Base-by-base conservation (phyloP, 2,329 filamentous ascomycete genomes). In the Coniochaeta sp. region DNA sequence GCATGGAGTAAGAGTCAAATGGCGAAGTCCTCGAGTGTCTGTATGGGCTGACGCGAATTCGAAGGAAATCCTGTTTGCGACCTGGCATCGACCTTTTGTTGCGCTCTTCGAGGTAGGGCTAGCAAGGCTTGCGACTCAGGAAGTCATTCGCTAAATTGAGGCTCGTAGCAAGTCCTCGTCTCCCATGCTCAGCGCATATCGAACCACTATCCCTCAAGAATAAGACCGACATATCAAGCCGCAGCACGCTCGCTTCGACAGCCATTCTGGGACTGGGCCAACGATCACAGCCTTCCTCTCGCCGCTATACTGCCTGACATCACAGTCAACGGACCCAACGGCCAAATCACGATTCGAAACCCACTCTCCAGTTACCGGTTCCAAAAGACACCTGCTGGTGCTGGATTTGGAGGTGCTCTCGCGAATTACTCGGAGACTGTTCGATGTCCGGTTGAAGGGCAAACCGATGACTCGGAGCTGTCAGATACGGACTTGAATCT, bases 81-180 rank as follows among this genome's bases (percentile, higher is more conserved):
- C 78, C 19, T 86, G 81, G 83, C 83, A 87, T 68, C 79, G 82
- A 6, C 78, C 81, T 3, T 85, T 81, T 61, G 66, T 84, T 47
- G 72, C 77, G 8, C 72, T 85, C 6, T 84, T 75, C 60, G 83
- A 86, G 74, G 80, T 82, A 69, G 12, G 70, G n/a, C 16, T 19
- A 40, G 33, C 59, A 26, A 52, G 28, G 28, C 52, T 56, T 26
- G 14, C 28, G 8, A 3, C 9, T 31, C 50, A 14, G 50, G 24
- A 34, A 22, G 50, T 24, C n/a, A 33, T 26, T 8, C 12, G 19
- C 54, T 57, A 16, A 38, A 40, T 40, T 61, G 60, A 26, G 16
- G 24, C 17, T 11, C 28, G n/a, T 61, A 83, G 81, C 83, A 86
- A 79, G 67, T 74, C 16, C 72, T 86, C 6, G 78, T 79, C 28